Conservation (phyloP, 2,329 filamentous ascomycete genomes). For the Neonectria neomacrospora region DNA sequence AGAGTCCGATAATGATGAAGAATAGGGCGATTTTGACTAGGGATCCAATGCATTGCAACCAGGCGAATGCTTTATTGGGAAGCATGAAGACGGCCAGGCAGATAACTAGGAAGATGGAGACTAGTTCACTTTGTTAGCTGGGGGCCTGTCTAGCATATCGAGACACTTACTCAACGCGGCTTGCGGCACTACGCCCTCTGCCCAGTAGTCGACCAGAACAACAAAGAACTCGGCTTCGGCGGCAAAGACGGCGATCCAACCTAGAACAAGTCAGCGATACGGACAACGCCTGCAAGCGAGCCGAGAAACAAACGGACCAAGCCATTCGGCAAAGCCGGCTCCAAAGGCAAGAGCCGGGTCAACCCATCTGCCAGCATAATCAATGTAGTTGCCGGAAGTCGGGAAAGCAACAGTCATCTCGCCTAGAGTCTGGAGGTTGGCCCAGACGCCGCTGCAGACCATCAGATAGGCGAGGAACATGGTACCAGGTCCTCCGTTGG, state of each 20-base stretch:
- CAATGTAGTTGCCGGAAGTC: constrained; percentile 35
- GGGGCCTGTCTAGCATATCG: not conserved
- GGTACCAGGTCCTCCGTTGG: constrained; percentile 33
- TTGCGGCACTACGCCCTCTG: constrained; percentile 22
- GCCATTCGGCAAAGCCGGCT: constrained; percentile 38
- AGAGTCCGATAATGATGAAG: constrained; percentile 30
- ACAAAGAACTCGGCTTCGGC: constrained; percentile 32
- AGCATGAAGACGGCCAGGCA: constrained; percentile 31
- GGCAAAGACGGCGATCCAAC: constrained; percentile 34
- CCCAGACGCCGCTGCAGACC: constrained; percentile 35
- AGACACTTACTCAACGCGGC: constrained; percentile 16
- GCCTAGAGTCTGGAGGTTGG: constrained; percentile 30
- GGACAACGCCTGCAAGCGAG: not conserved
- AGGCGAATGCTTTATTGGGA: constrained; percentile 31
- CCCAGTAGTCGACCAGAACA: constrained; percentile 29
- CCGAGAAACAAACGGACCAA: constrained; percentile 23
- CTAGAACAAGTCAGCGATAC: constrained; percentile 7
- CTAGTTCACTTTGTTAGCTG: not conserved
- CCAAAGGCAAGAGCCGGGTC: constrained; percentile 36
- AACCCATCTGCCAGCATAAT: constrained; percentile 36
- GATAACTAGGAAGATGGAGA: constrained; percentile 28
- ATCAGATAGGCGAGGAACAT: constrained; percentile 35
- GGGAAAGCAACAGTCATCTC: constrained; percentile 38
- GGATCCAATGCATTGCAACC: constrained; percentile 34
- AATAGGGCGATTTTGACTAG: constrained; percentile 34